A percentile compares a stretch with the other conserved stretches of the same genome.
phyloP scores from a whole-genome alignment of 768 basidiomycete genomes.

The Tubosaeta sp. region DNA sequence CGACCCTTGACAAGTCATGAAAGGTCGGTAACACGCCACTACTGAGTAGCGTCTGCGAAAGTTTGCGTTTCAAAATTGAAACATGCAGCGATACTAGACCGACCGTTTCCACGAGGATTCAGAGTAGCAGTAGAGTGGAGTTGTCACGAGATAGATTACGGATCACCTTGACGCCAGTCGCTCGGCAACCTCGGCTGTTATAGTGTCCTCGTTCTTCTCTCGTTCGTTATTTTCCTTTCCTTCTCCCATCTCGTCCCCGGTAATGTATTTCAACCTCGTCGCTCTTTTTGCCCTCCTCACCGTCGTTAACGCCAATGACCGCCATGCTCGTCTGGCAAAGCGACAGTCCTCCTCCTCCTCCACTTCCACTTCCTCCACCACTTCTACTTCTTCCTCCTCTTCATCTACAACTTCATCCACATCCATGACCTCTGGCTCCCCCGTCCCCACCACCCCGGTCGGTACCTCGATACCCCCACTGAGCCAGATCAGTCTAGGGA shows the following conservation, averaged over 20 bases:
- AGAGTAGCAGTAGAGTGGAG: no score
- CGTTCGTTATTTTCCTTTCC: slow-evolving; percentile 3
- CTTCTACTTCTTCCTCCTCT: slow-evolving; percentile 3
- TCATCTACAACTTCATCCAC: slow-evolving; percentile 2
- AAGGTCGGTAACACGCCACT: no score
- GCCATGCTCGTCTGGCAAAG: slow-evolving; percentile 37
- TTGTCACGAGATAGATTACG: slow-evolving; percentile 29
- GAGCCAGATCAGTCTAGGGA: slow-evolving; percentile 55
- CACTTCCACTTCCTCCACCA: slow-evolving; percentile 1
- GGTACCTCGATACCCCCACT: slow-evolving; percentile 55
- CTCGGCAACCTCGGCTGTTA: neutral
- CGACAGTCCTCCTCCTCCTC: slow-evolving; percentile 27
- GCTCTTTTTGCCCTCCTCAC: slow-evolving; percentile 43
- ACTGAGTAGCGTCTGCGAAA: no score
- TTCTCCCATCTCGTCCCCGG: neutral
- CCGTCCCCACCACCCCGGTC: slow-evolving; percentile 27
- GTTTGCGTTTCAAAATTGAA: no score
- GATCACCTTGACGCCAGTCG: neutral
- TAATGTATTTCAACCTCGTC: slow-evolving; percentile 45
- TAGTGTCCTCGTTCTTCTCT: neutral
- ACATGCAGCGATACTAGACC: no score
- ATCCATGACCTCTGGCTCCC: slow-evolving; percentile 1
- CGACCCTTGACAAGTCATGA: no score
- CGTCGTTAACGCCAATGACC: slow-evolving; percentile 35
- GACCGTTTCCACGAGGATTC: no score